Evolutionary conservation across 2,329 filamentous ascomycete species (phyloP).

Genomic region (Fusarium sp.): DNA sequence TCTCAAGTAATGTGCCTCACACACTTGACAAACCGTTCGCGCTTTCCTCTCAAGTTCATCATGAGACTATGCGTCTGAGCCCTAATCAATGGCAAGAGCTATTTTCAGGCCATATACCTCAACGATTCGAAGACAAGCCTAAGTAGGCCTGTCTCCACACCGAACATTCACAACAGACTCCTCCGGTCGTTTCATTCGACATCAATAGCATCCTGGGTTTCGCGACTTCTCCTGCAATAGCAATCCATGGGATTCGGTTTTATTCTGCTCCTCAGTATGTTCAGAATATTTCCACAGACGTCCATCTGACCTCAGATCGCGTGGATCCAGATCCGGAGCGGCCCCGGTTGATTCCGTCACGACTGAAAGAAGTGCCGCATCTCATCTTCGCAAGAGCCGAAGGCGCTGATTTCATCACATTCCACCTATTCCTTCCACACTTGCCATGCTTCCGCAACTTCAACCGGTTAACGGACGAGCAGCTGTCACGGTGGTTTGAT

Average conservation of each 20-base stretch:
- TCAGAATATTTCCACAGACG: constrained; percentile 5
- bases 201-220: not conserved
- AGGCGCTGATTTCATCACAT: constrained; percentile 18
- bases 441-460: constrained; percentile 10
- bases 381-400: constrained; percentile 2
- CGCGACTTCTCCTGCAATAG: not conserved
- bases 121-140: not conserved
- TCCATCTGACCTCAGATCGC: not conserved
- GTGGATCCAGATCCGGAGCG: not conserved
- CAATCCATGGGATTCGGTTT: not conserved
- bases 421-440: constrained; percentile 13
- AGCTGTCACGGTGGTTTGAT: constrained; percentile 16
- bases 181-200: not conserved
- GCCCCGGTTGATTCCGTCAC: not conserved
- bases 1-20: not conserved
- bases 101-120: not conserved
- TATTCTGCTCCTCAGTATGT: constrained; percentile 15
- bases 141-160: not conserved
- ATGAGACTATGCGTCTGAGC: not conserved
- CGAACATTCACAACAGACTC: not conserved
- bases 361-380: constrained; percentile 11
- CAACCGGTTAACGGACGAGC: constrained; percentile 7
- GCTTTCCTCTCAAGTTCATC: not conserved
- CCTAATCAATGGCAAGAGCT: not conserved
- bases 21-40: not conserved